Base-by-base conservation (phyloP, 352 stramenopile genomes). In the Phytophthora megakarya region DNA sequence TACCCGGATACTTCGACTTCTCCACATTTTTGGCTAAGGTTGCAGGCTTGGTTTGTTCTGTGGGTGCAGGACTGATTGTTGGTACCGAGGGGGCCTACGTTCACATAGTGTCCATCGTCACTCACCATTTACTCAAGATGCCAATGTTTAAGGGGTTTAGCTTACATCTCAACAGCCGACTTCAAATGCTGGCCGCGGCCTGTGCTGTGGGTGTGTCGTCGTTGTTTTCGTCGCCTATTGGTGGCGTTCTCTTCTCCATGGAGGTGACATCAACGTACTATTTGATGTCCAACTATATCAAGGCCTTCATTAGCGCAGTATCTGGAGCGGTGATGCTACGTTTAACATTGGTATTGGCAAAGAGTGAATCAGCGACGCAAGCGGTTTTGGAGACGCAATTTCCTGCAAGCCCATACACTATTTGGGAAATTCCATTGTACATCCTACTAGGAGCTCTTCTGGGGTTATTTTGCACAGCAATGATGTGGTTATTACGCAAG, bases 71-170 rank as follows among this genome's bases (percentile, higher is more conserved):
- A 3, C 84, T 99, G 12, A 88, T 98, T 21, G 92, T 99, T 2
- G 98, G 98, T 53, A 99, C 98, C 9, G 98, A 99, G 76, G 98
- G 98, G 26, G 96, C 98, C 1, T 99, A 99, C 83, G 96, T 99
- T n/a, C 96, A 99, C 79, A 96, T 98, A 59, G 95, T 95, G 74
- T 95, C 87, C 25, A 96, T 96, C 52, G 78, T 98, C 38, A 95
- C 93, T 21, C 89, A 98, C 62, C 82, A 96, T 40, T 65, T 98
- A 35, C 90, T 98, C 59, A 81, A 84, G 35, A 77, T 82, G 2
- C 69, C 73, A 0, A 59, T 86, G 37, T 98, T 98, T 57, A 43
- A 61, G 8, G 70, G 70, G 18, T 92, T 97, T 55, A 89, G 86
- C 55, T 59, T 81, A n/a, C 80, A 78, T 11, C 75, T 90, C 32